Evolutionary conservation across 2,329 filamentous ascomycete genomes (phyloP).

Genomic region (Colletotrichum truncatum): DNA sequence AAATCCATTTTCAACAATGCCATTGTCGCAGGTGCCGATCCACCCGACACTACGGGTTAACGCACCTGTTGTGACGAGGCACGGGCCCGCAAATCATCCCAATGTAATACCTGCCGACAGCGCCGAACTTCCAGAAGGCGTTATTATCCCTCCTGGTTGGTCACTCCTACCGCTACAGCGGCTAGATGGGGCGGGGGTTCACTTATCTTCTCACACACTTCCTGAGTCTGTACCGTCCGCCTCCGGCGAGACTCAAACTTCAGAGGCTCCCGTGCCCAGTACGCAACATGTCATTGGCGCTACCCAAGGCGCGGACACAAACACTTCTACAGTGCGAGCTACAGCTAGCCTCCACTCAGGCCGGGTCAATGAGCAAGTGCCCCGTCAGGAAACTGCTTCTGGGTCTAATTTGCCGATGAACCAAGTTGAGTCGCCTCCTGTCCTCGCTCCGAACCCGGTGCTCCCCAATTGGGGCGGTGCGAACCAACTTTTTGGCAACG

Average conservation of each 20-base stretch:
- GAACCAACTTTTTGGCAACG: constrained; percentile 55
- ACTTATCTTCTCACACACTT: constrained; percentile 15
- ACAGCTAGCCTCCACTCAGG: background rate
- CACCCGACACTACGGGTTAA: constrained; percentile 42
- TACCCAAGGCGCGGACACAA: background rate
- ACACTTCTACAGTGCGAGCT: background rate
- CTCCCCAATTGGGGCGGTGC: constrained; percentile 61
- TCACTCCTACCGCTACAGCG: constrained; percentile 69
- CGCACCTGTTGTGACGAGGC: constrained; percentile 55
- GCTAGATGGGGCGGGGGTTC: constrained; percentile 48
- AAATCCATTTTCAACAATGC: constrained; percentile 19
- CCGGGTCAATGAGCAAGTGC: background rate
- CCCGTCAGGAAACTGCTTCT: constrained; percentile 3
- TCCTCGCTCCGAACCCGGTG: constrained; percentile 58
- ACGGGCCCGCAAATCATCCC: constrained; percentile 55
- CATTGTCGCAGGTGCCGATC: constrained; percentile 19
- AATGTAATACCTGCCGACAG: constrained; percentile 67
- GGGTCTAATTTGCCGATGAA: background rate
- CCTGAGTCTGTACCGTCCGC: constrained; percentile 35
- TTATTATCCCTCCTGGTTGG: constrained; percentile 73
- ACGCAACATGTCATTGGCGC: background rate
- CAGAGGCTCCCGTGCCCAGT: background rate
- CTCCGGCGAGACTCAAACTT: background rate
- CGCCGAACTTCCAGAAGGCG: constrained; percentile 68
- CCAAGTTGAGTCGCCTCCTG: constrained; percentile 39